Evolutionary conservation across 345 rosid genomes (phyloP).

Genomic region (Citrus mangshanensis): DNA sequence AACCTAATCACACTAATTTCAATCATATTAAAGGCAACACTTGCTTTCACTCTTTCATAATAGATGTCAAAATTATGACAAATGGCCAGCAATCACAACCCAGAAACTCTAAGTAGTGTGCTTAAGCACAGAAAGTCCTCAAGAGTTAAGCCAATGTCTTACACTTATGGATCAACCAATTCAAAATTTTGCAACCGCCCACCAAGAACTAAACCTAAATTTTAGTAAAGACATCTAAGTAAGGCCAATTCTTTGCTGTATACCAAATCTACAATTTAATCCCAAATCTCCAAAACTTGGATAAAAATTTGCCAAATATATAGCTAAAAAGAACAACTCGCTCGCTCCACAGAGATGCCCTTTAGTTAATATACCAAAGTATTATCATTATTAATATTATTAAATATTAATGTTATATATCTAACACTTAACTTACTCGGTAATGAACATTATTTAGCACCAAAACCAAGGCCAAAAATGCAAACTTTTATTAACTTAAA

Average conservation of each 20-base stretch:
- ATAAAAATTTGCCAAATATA: neutral
- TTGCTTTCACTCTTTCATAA: neutral
- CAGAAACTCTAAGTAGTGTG: neutral
- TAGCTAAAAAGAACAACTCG: neutral
- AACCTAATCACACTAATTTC: neutral
- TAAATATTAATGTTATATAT: neutral
- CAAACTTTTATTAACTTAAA: neutral
- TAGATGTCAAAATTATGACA: neutral
- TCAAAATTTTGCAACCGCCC: neutral
- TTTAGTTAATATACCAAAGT: neutral
- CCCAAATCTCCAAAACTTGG: neutral
- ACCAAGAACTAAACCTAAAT: neutral
- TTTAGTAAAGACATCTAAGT: neutral
- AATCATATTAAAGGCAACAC: neutral
- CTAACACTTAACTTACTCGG: neutral
- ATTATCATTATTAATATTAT: no score
- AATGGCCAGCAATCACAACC: neutral
- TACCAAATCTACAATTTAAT: neutral
- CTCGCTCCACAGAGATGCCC: neutral
- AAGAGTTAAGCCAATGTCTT: neutral
- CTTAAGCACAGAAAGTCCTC: neutral
- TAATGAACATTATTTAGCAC: neutral
- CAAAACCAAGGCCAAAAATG: neutral
- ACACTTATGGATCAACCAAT: neutral
- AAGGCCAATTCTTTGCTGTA: neutral